Percentiles rank a stretch among this genome's conserved stretches.
phyloP scores from a whole-genome alignment of 345 rosid genomes.

The Pelargonium nanum region DNA sequence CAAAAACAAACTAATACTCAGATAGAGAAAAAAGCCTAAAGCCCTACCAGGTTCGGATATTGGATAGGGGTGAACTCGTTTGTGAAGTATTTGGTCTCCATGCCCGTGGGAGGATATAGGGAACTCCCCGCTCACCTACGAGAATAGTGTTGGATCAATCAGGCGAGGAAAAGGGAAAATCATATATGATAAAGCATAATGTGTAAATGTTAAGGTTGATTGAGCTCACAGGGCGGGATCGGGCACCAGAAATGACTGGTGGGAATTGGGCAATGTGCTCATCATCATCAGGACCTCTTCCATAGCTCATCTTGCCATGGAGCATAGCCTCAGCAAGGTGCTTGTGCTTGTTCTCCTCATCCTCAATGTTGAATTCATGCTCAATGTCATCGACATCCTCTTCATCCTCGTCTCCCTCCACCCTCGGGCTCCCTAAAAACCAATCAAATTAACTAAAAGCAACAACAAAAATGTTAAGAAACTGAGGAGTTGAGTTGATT shows the following conservation, averaged over 20 bases:
- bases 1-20: not conserved
- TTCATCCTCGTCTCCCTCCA: conserved; percentile 93
- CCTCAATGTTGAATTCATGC: conserved; percentile 82
- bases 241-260: conserved; percentile 47
- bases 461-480: not conserved
- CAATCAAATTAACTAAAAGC: not conserved
- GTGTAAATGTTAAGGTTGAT: too few species aligned
- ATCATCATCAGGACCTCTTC: conserved; percentile 91
- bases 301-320: conserved; percentile 91
- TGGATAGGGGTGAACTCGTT: conserved; percentile 87
- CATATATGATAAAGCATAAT: too few species aligned
- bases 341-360: conserved; percentile 52
- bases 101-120: conserved; percentile 51
- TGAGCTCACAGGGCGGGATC: conserved; percentile 59
- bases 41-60: conserved; percentile 61
- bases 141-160: too few species aligned
- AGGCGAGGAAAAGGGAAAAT: too few species aligned
- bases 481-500: not conserved
- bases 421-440: conserved; percentile 69
- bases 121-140: conserved; percentile 85
- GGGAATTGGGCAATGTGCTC: conserved; percentile 52
- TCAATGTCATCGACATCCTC: conserved; percentile 92
- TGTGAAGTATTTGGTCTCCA: conserved; percentile 72
- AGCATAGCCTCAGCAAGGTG: conserved; percentile 78
- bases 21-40: not conserved